Base-by-base conservation (phyloP, 2,329 filamentous ascomycete species). In the Sphaerulina populicola region DNA sequence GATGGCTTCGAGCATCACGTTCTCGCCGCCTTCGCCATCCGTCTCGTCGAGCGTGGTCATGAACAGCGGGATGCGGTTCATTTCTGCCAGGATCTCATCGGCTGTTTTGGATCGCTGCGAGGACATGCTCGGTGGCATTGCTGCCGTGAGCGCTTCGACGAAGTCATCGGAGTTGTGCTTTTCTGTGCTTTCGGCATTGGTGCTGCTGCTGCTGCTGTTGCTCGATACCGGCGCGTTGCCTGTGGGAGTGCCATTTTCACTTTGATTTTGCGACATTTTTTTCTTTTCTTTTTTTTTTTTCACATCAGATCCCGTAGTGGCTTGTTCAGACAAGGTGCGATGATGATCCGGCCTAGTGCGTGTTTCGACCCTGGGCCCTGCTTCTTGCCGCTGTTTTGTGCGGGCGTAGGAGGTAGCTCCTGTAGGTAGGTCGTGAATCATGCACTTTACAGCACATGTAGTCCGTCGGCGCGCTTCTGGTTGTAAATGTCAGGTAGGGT, bases 31-130 rank as follows among this genome's bases (percentile, higher is more conserved):
- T 51, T 76, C 77, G 47, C 75, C 76, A 31, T 61, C 57, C 10
- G 76, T 77, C 53, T 79, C 77, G 52, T 79, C 87, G 31, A 96
- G 77, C 60, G 87, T 83, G 29, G 89, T 97, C 93, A 98, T 98
- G 76, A 98, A 98, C 35, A 98, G 78, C 6, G 93, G 93, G 43
- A 79, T 77, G 57, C 81, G 80, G 64, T 85, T 85, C 71, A 87
- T 74, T 61, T 84, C 79, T 42, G 74, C 71, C 37, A 83, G 63
- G 33, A 86, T 70, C 58, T 86, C 79, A 43, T 83, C 79, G 0
- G 73, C 73, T 4, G 75, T 74, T 63, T 80, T 74, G 49, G 75
- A 73, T 54, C 74, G 76, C 40, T 79, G 71, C 2, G 75, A 75
- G 14, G 77, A 77, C 72, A 82, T 79, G 4, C 70, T 72, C 0